Conservation (phyloP, 2,329 filamentous ascomycete species). For the Acrocalymma vagum region DNA sequence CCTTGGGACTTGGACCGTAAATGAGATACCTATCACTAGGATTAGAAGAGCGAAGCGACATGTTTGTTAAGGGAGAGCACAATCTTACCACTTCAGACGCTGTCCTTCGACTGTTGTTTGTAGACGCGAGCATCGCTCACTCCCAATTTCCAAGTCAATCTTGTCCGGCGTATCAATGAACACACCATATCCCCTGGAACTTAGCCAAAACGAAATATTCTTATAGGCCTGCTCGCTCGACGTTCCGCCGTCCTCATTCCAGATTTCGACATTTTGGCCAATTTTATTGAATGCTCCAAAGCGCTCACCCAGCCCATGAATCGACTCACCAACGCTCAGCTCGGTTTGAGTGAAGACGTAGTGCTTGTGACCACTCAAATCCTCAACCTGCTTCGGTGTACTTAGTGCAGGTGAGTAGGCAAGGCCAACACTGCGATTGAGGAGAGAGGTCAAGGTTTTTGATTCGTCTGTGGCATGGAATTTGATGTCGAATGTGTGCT, state of each 20-base stretch:
- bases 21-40: constrained; percentile 66
- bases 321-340: constrained; percentile 65
- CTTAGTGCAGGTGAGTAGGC: constrained; percentile 64
- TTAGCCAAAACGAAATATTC: constrained; percentile 75
- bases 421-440: constrained; percentile 64
- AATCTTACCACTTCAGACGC: constrained; percentile 67
- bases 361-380: constrained; percentile 56
- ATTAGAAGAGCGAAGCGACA: no score
- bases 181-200: constrained; percentile 77
- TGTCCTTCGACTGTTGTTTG: constrained; percentile 76
- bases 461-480: constrained; percentile 62
- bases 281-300: constrained; percentile 82
- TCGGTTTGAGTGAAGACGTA: constrained; percentile 58
- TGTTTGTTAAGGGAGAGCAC: no score
- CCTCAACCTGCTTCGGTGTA: constrained; percentile 62
- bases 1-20: constrained; percentile 75
- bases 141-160: constrained; percentile 77
- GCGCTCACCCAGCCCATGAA: constrained; percentile 78
- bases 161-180: constrained; percentile 76
- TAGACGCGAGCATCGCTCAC: constrained; percentile 74
- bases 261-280: constrained; percentile 73
- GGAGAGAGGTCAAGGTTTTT: constrained; percentile 63
- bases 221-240: constrained; percentile 77
- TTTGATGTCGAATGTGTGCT: constrained; percentile 63
- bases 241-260: constrained; percentile 69